A percentile compares a stretch with the other conserved stretches of the same genome.
Conservation (phyloP, 106 monocot genomes). For the Apostasia ramifera region DNA sequence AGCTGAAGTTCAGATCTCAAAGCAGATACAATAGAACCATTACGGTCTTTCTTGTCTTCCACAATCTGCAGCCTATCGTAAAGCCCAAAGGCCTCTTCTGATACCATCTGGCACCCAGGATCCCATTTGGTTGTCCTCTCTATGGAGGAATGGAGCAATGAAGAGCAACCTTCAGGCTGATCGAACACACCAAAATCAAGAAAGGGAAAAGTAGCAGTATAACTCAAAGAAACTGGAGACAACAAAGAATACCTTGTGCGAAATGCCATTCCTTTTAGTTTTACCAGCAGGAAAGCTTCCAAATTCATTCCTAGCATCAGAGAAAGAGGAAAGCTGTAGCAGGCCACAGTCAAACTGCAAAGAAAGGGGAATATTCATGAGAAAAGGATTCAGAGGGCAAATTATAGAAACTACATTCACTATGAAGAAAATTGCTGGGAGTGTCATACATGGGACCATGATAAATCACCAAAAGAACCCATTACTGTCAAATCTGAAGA, state of each 20-base stretch:
- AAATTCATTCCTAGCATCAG: conserved; percentile 20
- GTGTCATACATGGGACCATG: background rate
- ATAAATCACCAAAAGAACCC: background rate
- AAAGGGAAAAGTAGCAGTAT: background rate
- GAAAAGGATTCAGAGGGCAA: background rate
- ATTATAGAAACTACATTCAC: background rate
- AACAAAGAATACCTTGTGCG: conserved; percentile 38
- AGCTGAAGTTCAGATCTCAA: conserved; percentile 61
- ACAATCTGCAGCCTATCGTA: conserved; percentile 40
- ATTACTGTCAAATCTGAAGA: too few relatives aligned
- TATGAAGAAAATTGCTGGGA: background rate
- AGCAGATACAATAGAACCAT: conserved; percentile 30
- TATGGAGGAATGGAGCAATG: conserved; percentile 34
- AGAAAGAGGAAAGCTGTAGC: conserved; percentile 12
- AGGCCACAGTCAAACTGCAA: conserved; percentile 35
- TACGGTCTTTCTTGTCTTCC: conserved; percentile 39
- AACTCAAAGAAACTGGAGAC: background rate
- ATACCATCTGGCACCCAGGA: conserved; percentile 29
- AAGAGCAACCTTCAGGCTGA: conserved; percentile 42
- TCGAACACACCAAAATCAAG: background rate
- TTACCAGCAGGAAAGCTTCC: background rate
- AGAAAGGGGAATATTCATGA: background rate
- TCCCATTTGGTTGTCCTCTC: conserved; percentile 92
- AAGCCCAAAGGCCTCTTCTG: conserved; percentile 30
- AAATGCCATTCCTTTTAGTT: conserved; percentile 18